These are phyloP conservation scores for Didymella pinodella DNA, from an alignment of 2,329 filamentous ascomycete species.

Conservation along the genomic window DNA sequence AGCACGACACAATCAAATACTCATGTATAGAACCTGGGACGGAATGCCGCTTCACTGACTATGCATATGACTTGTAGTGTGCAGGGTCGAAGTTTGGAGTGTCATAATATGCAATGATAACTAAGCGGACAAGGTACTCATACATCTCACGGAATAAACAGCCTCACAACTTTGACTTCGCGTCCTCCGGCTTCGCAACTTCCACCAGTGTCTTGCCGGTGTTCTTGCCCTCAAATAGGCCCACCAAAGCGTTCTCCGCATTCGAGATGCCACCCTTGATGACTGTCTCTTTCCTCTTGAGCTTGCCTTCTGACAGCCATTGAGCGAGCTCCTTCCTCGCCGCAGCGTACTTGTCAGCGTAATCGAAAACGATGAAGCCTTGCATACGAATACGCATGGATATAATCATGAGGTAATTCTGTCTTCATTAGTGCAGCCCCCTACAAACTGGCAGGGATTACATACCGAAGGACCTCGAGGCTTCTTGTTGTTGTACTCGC, in stretches of 20 bases:
- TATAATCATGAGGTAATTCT: conserved; percentile 56
- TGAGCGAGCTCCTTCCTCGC: conserved; percentile 68
- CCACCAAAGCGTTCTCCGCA: conserved; percentile 69
- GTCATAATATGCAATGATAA: neutral
- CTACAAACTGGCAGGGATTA: neutral
- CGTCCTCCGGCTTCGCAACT: conserved; percentile 51
- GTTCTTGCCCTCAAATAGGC: conserved; percentile 73
- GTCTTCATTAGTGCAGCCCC: conserved; percentile 11
- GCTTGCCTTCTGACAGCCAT: conserved; percentile 74
- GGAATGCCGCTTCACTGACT: neutral
- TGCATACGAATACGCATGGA: conserved; percentile 56
- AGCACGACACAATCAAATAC: neutral
- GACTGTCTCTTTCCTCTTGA: conserved; percentile 76
- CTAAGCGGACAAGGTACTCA: neutral
- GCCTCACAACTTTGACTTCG: conserved; percentile 48
- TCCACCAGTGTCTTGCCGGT: conserved; percentile 65
- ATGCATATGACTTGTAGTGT: neutral
- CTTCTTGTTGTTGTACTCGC: conserved; percentile 53
- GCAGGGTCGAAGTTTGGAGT: neutral
- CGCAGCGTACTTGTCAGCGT: conserved; percentile 62
- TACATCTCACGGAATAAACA: neutral
- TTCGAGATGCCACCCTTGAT: conserved; percentile 71
- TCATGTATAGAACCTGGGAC: neutral
- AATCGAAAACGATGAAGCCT: conserved; percentile 77
- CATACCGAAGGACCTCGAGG: conserved; percentile 60